Evolutionary conservation across 768 basidiomycete genomes (phyloP), one percentile per base, ranked within the genome.

Genomic region (Auricularia sp.): DNA sequence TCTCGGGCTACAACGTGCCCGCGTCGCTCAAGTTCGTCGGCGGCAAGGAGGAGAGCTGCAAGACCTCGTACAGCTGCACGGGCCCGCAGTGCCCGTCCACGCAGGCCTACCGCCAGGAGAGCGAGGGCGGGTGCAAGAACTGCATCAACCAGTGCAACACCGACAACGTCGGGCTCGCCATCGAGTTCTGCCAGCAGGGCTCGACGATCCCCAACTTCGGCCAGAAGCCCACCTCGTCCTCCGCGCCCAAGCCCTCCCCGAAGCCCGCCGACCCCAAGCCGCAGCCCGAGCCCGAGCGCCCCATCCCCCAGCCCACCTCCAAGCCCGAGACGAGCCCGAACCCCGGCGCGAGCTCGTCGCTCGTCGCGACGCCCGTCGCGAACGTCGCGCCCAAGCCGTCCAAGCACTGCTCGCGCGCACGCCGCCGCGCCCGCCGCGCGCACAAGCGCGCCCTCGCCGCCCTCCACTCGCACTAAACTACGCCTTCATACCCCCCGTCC

Each of bases 101-200:
- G 14, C 56, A 59, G 56, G 56, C 56, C 11, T 59, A 59, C 56
- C 56, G 24, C 56, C 11, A 13, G 24, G 56, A 29, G 29, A 18
- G 56, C 21, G 29, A 29, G 29, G 29, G 29, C 29, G 29, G 29
- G 29, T 59, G 56, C 34, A 18, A 24, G 16, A 11, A 35, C 24
- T 59, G 56, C 56, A 59, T 59, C 34, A 59, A 35, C 56, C 56
- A 59, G 56, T 59, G 56, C 56, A 59, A 59, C 56, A 59, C 56
- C 10, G 24, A 29, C 24, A 35, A 35, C 56, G 56, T 59, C 29
- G 56, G 56, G 11, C 56, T 59, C 34, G 29, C 29, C 29, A 59
- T 59, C 34, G 56, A 59, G 18, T 59, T 29, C 29, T 59, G 56
- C 34, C 56, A 29, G 29, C 24, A 6, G 6, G 56, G 56, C 56